phyloP scores from a whole-genome alignment of 441 rosid species.

The Populus trichocarpa region DNA sequence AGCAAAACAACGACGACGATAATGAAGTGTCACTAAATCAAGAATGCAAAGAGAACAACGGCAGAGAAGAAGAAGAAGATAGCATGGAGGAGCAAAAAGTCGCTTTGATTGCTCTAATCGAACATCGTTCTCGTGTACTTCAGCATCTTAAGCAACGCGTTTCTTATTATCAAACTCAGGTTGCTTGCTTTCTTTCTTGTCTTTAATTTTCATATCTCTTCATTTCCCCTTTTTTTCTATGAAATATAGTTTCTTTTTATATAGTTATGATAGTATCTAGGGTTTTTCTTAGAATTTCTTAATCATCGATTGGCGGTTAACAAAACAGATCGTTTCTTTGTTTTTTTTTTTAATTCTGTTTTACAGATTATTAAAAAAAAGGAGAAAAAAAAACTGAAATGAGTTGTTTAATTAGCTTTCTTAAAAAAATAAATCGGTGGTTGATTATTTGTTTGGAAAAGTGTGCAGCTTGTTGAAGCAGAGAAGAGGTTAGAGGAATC shows the following conservation, averaged over 20 bases:
- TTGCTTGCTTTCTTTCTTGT: conserved; percentile 7
- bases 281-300: not conserved
- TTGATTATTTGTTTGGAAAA: conserved; percentile 16
- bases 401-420: not conserved
- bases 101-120: conserved; percentile 67
- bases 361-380: not conserved
- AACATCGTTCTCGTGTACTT: conserved; percentile 70
- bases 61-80: conserved; percentile 24
- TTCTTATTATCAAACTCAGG: conserved; percentile 74
- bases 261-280: not conserved
- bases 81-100: conserved; percentile 60
- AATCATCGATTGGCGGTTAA: not conserved
- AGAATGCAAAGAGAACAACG: conserved; percentile 20
- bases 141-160: conserved; percentile 60
- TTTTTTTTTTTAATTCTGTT: not conserved
- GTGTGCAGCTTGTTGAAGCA: conserved; percentile 61
- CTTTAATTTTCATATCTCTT: not conserved
- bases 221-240: not conserved
- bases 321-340: not conserved
- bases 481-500: conserved; percentile 59
- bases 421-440: not conserved
- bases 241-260: not conserved
- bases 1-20: not conserved
- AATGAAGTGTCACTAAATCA: not conserved
- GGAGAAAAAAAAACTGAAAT: not conserved